Percentiles rank a stretch among this genome's conserved stretches.
Conservation (phyloP, 2,329 filamentous ascomycete species). For the Fusarium longipes region DNA sequence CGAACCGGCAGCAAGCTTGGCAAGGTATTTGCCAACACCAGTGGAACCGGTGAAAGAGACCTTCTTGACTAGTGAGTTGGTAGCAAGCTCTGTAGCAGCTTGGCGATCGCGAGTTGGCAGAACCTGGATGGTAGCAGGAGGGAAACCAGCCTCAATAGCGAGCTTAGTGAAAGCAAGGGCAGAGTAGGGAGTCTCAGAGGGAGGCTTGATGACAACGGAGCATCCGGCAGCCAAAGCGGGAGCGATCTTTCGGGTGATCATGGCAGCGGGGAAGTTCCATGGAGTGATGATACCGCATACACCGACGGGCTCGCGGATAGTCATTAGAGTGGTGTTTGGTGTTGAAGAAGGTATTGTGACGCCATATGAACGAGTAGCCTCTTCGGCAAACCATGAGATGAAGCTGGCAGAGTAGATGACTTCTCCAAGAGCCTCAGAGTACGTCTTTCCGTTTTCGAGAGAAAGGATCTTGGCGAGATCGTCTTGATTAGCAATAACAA, state of each 20-base stretch:
- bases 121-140: conserved; percentile 52
- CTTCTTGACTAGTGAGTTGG: conserved; percentile 57
- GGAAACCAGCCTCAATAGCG: conserved; percentile 77
- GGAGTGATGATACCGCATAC: conserved; percentile 61
- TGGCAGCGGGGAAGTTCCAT: conserved; percentile 47
- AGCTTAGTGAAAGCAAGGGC: conserved; percentile 77
- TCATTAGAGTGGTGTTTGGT: conserved; percentile 74
- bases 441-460: conserved; percentile 67
- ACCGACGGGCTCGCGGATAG: conserved; percentile 66
- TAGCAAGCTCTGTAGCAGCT: conserved; percentile 48
- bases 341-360: conserved; percentile 68
- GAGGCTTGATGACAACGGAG: conserved; percentile 79
- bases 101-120: conserved; percentile 47
- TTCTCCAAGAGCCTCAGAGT: conserved; percentile 64
- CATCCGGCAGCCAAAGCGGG: conserved; percentile 78
- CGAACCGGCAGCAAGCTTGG: conserved; percentile 68
- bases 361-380: conserved; percentile 65
- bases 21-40: conserved; percentile 70
- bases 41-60: conserved; percentile 78
- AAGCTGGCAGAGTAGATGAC: conserved; percentile 66
- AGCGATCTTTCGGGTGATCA: conserved; percentile 55
- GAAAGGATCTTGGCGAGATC: conserved; percentile 53
- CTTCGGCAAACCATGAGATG: conserved; percentile 66
- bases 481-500: conserved; percentile 8
- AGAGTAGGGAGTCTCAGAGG: conserved; percentile 79